phyloP scores from a whole-genome alignment of 768 basidiomycete genomes.

The Leccinum barrowsii region DNA sequence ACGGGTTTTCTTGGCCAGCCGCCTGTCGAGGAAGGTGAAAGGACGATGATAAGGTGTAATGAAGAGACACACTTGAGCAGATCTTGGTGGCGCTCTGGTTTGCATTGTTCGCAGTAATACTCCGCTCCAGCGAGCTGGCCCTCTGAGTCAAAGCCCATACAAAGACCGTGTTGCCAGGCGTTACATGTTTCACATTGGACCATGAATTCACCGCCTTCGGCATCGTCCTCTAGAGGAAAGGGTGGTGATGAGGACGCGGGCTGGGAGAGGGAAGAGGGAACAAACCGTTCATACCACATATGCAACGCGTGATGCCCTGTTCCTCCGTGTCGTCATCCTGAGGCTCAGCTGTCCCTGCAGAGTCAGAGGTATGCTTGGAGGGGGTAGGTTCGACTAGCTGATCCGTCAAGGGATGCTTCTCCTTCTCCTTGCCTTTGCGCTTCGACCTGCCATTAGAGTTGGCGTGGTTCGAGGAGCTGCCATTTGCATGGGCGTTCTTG shows the following conservation, averaged over 20 bases:
- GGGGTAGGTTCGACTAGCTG: conserved; percentile 27
- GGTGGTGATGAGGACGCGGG: conserved; percentile 23
- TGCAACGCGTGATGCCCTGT: conserved; percentile 69
- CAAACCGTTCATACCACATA: conserved; percentile 80
- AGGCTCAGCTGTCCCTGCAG: conserved; percentile 34
- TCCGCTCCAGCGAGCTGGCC: conserved; percentile 72
- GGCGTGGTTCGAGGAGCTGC: conserved; percentile 26
- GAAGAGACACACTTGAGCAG: conserved; percentile 66
- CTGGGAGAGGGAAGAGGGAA: conserved; percentile 15
- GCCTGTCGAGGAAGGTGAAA: conserved; percentile 40
- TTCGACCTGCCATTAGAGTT: conserved; percentile 44
- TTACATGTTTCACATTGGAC: conserved; percentile 96
- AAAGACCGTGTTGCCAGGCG: conserved; percentile 96
- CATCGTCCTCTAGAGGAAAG: conserved; percentile 58
- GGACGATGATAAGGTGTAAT: conserved; percentile 13
- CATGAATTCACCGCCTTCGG: conserved; percentile 92
- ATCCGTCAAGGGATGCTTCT: conserved; percentile 39
- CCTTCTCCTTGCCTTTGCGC: conserved; percentile 67
- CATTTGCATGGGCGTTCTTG: conserved; percentile 42
- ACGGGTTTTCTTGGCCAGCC: conserved; percentile 57
- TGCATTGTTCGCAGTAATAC: conserved; percentile 93
- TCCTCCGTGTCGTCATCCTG: conserved; percentile 49
- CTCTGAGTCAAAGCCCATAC: conserved; percentile 88
- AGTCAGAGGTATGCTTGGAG: conserved; percentile 28
- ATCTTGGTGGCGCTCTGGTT: conserved; percentile 79